Evolutionary conservation across 768 basidiomycete genomes (phyloP).

Genomic region (Leccinum fibrillosum): DNA sequence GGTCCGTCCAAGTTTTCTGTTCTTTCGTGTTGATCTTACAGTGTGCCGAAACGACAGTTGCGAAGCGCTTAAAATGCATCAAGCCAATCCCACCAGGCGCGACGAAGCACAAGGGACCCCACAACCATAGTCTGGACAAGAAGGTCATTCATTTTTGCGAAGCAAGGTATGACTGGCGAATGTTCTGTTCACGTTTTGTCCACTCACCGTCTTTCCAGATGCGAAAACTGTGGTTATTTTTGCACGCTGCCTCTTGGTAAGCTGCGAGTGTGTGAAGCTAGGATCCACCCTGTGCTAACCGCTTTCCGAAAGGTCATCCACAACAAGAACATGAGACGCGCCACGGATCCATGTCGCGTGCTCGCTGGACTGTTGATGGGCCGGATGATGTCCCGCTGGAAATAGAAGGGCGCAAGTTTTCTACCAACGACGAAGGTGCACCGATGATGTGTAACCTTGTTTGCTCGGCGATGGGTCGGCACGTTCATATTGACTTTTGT

Average conservation of each 20-base stretch:
- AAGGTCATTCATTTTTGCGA: slow-evolving; percentile 55
- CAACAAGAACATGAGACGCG: slow-evolving; percentile 61
- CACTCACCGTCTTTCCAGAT: slow-evolving; percentile 30
- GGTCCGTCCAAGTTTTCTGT: no score
- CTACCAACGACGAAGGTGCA: slow-evolving; percentile 51
- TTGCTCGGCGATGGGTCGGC: slow-evolving; percentile 54
- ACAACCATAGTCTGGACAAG: slow-evolving; percentile 45
- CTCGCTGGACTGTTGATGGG: slow-evolving; percentile 55
- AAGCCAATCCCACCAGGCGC: no score
- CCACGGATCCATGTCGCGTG: slow-evolving; percentile 61
- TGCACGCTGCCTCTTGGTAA: slow-evolving; percentile 55
- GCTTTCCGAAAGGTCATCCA: slow-evolving; percentile 42
- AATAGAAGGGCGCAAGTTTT: slow-evolving; percentile 54
- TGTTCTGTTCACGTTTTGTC: not conserved
- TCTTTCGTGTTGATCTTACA: no score
- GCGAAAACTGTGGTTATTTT: slow-evolving; percentile 54
- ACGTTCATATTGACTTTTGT: slow-evolving; percentile 57
- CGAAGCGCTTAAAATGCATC: no score
- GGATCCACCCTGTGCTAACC: not conserved
- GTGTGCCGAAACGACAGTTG: no score
- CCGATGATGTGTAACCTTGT: slow-evolving; percentile 63
- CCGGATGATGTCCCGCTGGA: slow-evolving; percentile 49
- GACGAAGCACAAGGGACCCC: slow-evolving; percentile 42
- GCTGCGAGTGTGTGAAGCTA: not conserved
- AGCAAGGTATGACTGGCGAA: slow-evolving; percentile 31